A percentile compares a stretch with the other conserved stretches of the same genome.
Conservation (phyloP, 495 filamentous ascomycete species). For the Neurospora sp. region DNA sequence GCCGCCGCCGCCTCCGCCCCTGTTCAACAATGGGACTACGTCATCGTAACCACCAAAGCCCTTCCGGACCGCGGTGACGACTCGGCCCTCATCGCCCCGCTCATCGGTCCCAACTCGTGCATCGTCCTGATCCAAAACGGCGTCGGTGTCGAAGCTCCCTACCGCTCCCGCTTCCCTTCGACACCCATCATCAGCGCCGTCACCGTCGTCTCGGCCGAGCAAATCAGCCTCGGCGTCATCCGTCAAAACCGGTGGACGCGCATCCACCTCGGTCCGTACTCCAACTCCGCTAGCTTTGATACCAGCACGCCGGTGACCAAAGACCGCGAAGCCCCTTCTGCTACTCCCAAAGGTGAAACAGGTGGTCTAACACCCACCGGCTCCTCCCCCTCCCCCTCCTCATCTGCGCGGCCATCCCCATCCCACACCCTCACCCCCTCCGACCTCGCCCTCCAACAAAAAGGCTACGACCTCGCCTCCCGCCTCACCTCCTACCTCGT, state of each 20-base stretch:
- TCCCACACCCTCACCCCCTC: slow-evolving; percentile 17
- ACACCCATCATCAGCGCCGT: slow-evolving; percentile 52
- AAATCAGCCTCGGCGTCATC: slow-evolving; percentile 38
- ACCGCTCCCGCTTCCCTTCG: slow-evolving; percentile 44
- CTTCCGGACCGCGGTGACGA: slow-evolving; percentile 43
- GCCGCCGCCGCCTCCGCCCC: slow-evolving; percentile 21
- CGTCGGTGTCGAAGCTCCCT: slow-evolving; percentile 56
- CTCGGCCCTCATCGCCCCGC: slow-evolving; percentile 34
- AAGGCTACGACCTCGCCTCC: slow-evolving; percentile 15
- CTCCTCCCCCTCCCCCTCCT: not conserved
- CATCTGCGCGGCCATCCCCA: slow-evolving; percentile 16
- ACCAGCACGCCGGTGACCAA: not conserved
- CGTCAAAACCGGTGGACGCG: slow-evolving; percentile 53
- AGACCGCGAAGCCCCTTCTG: not conserved
- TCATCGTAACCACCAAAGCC: slow-evolving; percentile 51
- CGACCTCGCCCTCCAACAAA: slow-evolving; percentile 19
- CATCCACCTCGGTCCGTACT: slow-evolving; percentile 47
- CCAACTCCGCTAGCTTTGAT: slow-evolving; percentile 18
- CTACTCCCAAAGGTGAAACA: slow-evolving; percentile 3
- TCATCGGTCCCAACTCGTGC: slow-evolving; percentile 37
- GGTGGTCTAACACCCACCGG: slow-evolving; percentile 3
- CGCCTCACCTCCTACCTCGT: slow-evolving; percentile 29
- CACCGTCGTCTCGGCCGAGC: slow-evolving; percentile 45
- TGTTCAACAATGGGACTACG: slow-evolving; percentile 41
- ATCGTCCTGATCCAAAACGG: slow-evolving; percentile 66